These are phyloP conservation scores for Chalciporus sp. DNA, from an alignment of 1,284 basidiomycete species.

Conservation along the genomic window DNA sequence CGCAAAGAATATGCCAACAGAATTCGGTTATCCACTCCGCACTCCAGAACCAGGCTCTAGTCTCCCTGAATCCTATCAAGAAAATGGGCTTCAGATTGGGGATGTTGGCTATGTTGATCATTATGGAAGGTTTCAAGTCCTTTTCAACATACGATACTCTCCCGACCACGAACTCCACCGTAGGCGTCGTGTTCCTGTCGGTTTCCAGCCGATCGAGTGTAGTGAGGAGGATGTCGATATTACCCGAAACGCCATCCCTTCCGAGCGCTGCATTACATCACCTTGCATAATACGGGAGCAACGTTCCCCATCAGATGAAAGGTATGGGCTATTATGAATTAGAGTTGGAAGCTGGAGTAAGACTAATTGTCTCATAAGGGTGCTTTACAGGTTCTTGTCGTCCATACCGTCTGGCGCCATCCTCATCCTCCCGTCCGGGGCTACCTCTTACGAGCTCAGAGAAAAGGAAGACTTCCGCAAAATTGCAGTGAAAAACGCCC, in stretches of 20 bases:
- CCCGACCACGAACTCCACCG: neutral
- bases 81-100: conserved; percentile 12
- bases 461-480: neutral
- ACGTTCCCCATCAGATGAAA: no score
- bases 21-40: conserved; percentile 11
- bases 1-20: no score
- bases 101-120: conserved; percentile 6
- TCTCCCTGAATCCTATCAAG: neutral
- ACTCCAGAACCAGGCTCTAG: neutral
- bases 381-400: no score
- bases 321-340: no score
- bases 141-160: conserved; percentile 6
- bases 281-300: no score
- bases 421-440: conserved; percentile 12
- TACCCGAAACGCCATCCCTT: no score
- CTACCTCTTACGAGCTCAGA: neutral
- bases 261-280: no score
- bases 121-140: neutral
- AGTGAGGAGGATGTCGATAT: no score
- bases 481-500: neutral
- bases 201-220: neutral
- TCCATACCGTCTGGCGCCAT: conserved; percentile 2
- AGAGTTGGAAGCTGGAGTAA: no score
- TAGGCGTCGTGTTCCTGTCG: neutral
- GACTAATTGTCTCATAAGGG: no score